These are phyloP conservation scores for Liquidambar formosana DNA, from an alignment of 164 flowering plant genomes.

Conservation along the genomic window DNA sequence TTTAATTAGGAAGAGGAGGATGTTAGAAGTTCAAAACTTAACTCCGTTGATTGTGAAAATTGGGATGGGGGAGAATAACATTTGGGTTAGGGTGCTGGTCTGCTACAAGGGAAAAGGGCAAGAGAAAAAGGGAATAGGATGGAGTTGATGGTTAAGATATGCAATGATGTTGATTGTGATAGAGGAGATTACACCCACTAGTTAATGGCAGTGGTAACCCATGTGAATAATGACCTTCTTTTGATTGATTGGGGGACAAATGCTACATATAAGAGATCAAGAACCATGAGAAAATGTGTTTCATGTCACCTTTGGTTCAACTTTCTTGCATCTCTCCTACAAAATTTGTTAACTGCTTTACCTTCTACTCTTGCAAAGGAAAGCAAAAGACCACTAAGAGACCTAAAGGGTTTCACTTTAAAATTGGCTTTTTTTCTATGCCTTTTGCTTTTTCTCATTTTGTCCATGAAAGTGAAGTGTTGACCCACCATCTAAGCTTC, in stretches of 20 bases:
- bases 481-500: not conserved
- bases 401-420: not conserved
- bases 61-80: too few species aligned
- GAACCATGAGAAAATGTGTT: too few species aligned
- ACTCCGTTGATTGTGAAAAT: too few species aligned
- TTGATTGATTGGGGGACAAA: constrained; percentile 13
- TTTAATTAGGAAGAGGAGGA: too few species aligned
- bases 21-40: too few species aligned
- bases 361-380: not conserved
- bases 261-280: constrained; percentile 5
- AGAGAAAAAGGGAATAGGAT: not conserved
- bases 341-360: not conserved
- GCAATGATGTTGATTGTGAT: constrained; percentile 19
- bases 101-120: not conserved
- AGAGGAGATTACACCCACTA: constrained; percentile 6
- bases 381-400: not conserved
- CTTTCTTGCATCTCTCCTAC: not conserved
- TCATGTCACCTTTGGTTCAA: not conserved
- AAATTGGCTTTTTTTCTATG: not conserved
- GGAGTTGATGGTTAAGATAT: constrained; percentile 1
- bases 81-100: not conserved
- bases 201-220: constrained; percentile 6
- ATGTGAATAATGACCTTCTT: constrained; percentile 15
- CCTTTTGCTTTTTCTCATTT: not conserved
- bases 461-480: constrained; percentile 2